These are phyloP conservation scores for Flaveria sonorensis DNA, from an alignment of 129 eudicot genomes.

Conservation along the genomic window DNA sequence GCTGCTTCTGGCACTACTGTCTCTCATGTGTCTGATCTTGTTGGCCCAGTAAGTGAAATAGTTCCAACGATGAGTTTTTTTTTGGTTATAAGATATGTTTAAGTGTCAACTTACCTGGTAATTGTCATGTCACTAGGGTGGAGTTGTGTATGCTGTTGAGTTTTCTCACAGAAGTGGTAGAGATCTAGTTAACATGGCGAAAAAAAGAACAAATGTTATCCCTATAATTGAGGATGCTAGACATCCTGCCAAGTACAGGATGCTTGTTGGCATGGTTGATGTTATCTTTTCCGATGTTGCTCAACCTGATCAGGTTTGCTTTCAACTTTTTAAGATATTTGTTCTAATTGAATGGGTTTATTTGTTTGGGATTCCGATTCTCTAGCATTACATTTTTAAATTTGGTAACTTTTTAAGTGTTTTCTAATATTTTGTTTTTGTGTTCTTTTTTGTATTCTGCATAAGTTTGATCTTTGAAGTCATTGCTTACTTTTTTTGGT, in stretches of 20 bases:
- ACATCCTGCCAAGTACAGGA: conserved; percentile 83
- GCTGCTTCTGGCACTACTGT: conserved; percentile 98
- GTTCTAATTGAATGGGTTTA: neutral
- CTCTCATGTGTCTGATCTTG: conserved; percentile 91
- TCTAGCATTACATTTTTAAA: neutral
- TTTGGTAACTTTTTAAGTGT: neutral
- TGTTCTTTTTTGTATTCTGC: neutral
- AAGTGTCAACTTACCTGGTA: neutral
- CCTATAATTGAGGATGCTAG: conserved; percentile 98
- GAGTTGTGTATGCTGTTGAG: conserved; percentile 89
- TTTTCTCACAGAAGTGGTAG: conserved; percentile 95
- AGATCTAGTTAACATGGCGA: conserved; percentile 90
- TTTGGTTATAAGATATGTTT: neutral
- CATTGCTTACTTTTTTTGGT: neutral
- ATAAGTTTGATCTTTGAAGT: neutral
- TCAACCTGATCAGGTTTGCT: conserved; percentile 89
- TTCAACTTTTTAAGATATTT: neutral
- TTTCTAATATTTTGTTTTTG: neutral
- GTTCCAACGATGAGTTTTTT: neutral
- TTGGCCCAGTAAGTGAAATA: conserved; percentile 78
- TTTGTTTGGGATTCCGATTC: neutral
- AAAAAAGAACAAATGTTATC: conserved; percentile 81
- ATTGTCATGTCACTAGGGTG: conserved; percentile 37
- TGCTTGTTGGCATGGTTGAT: conserved; percentile 97
- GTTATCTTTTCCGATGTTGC: conserved; percentile 96